Evolutionary conservation across 2,329 filamentous ascomycete species (phyloP), one percentile per base, ranked within the genome.

Genomic region (Nemania bipapillata): DNA sequence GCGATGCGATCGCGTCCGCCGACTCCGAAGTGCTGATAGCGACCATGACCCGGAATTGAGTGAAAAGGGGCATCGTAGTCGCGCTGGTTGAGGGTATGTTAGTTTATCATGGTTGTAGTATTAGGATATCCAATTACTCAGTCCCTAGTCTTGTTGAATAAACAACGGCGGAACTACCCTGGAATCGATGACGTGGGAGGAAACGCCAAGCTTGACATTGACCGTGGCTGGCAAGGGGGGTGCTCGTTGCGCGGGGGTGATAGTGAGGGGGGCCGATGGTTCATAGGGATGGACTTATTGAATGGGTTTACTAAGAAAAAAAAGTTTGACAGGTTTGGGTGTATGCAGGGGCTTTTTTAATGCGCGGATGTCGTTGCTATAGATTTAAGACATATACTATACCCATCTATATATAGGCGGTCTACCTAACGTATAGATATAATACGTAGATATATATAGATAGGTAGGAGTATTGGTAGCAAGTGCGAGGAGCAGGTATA

Each of bases 1-100:
- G 76, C 76, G 60, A 79, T 77, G 37, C 87, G 85, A 45, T 83
- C 79, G 30, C 86, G 78, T 15, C 82, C 82, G 9, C 87, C 87
- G 45, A 88, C 83, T 15, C 89, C 85, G 71, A 90, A 90, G 77
- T 90, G 88, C 74, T 90, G 88, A 85, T 88, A 90, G 50, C 88
- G 83, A 8, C 83, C 87, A 69, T 88, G 86, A 9, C 85, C 84
- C 0, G 86, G 86, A 58, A 88, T 88, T 0, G 78, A 74, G 56
- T 82, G 57, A 68, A 77, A 79, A 42, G 77, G 77, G 45, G 77
- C 74, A 57, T 79, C 77, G 65, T 77, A 79, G 68, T 79, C 77
- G 68, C 77, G 73, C 77, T 79, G 40, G 66, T 49, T 28, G 70
- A 78, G 84, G 6, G 4, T 24, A 12, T 9, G 17, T 53, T 35